phyloP scores from a whole-genome alignment of 768 basidiomycete genomes.

The Rhizopogon rudus region DNA sequence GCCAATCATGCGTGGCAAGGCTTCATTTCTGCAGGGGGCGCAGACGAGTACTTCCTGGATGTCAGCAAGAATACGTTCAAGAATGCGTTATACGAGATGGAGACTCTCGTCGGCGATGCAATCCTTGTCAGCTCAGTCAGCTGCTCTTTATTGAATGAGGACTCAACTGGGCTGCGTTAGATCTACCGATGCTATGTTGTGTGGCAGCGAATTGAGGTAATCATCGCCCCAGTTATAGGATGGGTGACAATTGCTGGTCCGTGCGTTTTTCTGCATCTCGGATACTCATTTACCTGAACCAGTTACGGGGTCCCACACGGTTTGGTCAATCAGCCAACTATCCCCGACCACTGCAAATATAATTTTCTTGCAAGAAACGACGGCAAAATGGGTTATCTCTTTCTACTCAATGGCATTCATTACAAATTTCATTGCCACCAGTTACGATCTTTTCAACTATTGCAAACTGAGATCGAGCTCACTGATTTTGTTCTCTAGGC shows the following conservation, averaged over 20 bases:
- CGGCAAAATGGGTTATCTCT: conserved; percentile 8
- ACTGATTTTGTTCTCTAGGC: neutral
- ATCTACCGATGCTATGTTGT: conserved; percentile 9
- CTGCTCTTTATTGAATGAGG: neutral
- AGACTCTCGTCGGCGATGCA: conserved; percentile 12
- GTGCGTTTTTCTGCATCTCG: neutral
- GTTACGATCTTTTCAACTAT: neutral
- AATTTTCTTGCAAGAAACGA: conserved; percentile 6
- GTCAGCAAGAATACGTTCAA: conserved; percentile 4
- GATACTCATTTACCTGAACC: neutral
- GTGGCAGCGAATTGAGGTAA: neutral
- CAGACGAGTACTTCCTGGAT: neutral
- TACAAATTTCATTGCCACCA: conserved; percentile 7
- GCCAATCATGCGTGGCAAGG: neutral
- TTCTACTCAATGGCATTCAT: conserved; percentile 6
- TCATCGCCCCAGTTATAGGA: neutral
- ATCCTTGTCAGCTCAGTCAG: conserved; percentile 8
- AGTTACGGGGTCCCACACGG: conserved; percentile 1
- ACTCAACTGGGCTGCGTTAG: neutral
- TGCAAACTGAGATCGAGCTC: neutral
- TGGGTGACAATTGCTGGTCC: neutral
- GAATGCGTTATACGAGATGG: conserved; percentile 5
- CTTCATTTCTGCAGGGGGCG: neutral
- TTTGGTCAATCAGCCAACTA: neutral
- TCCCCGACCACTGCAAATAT: neutral